Evolutionary conservation across 2,329 filamentous ascomycete species (phyloP), one percentile per base, ranked within the genome.

Genomic region (Aspergillus tubingensis): DNA sequence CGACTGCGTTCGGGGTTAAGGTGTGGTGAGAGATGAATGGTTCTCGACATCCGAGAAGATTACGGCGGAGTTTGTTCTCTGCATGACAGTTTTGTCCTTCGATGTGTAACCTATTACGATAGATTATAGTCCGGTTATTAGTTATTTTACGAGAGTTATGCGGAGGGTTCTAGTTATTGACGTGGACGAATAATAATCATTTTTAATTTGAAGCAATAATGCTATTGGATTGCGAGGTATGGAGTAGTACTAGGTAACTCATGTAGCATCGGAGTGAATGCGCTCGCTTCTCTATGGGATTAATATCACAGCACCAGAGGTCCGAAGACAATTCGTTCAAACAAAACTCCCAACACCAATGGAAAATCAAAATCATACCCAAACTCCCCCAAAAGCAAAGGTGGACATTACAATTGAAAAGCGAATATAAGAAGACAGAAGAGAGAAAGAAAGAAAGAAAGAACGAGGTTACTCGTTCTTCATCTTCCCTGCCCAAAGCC

Each of bases 401-500:
- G 15, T 30, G 36, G 30, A 39, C n/a, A 49, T 32, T 59, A 53
- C 32, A 59, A 39, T 15, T 32, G 30, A 48, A 55, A 55, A 39
- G 38, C 3, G 13, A 44, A 30, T 51, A 41, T 57, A 64, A 47
- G 15, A 11, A 19, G 32, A 13, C 10, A 15, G 32, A 59, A 11
- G 23, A n/a, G 27, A 32, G 25, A 54, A 10, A 30, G n/a, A 23
- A 8, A 19, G 13, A 8, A 32, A 13, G 10, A n/a, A 25, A 27
- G 25, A 27, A 27, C 25, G 25, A 27, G 7, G 32, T 36, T 64
- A 70, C 27, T 65, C 61, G 25, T 53, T 66, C 52, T 71, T 70
- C 21, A 55, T 49, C 41, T 73, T 73, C 60, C 71, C 77, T 61
- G 71, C 69, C 80, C 79, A 81, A 54, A 73, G 69, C 53, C 72